Percentiles rank a stretch among this genome's conserved stretches.
These are phyloP conservation scores for Vitis hybrid DNA, from an alignment of 177 flowering plant genomes.

Conservation along the genomic window DNA sequence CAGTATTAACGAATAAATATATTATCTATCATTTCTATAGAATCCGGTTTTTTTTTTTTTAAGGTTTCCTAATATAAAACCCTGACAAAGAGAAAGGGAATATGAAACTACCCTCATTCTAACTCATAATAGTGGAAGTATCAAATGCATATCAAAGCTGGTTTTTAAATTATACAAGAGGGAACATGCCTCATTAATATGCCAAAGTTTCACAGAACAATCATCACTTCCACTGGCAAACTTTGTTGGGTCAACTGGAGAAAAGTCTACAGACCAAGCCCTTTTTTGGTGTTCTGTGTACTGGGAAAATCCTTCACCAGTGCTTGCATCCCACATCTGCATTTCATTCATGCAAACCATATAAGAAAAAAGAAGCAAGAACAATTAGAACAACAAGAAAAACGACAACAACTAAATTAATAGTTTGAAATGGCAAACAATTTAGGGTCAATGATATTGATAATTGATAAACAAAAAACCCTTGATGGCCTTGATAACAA, in stretches of 20 bases:
- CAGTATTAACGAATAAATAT: no score
- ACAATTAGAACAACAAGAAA: not conserved
- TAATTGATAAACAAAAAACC: not conserved
- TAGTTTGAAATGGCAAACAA: not conserved
- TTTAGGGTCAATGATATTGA: not conserved
- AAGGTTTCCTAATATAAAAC: no score
- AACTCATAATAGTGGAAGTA: no score
- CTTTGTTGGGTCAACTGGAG: slow-evolving; percentile 30
- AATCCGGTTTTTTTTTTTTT: no score
- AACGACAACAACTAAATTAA: not conserved
- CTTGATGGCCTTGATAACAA: not conserved
- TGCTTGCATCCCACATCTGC: slow-evolving; percentile 37
- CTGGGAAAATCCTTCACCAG: slow-evolving; percentile 25
- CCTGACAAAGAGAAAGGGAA: no score
- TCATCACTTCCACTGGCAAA: slow-evolving; percentile 50
- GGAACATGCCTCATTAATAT: slow-evolving; percentile 30
- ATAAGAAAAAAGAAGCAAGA: not conserved
- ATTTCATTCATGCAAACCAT: slow-evolving; percentile 2
- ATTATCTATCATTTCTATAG: no score
- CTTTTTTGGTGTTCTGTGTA: slow-evolving; percentile 31
- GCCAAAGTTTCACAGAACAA: slow-evolving; percentile 42
- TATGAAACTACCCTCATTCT: no score
- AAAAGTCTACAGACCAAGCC: slow-evolving; percentile 45
- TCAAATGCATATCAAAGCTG: no score
- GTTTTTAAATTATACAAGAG: not conserved